phyloP scores from a whole-genome alignment of 768 basidiomycete species.

The Collybiopsis luxurians region DNA sequence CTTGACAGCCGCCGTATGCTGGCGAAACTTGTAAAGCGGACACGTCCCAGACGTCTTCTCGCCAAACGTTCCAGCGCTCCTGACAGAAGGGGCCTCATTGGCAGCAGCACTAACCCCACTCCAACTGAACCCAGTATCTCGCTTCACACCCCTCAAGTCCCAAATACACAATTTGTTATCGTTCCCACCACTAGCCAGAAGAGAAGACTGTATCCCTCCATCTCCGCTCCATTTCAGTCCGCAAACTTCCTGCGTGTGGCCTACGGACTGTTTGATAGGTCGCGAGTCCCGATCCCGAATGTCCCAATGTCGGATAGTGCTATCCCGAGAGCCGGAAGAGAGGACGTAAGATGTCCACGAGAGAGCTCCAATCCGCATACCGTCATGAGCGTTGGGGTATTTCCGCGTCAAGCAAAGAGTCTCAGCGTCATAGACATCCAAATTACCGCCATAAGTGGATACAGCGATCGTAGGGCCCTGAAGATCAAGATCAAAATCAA shows the following conservation, averaged over 20 bases:
- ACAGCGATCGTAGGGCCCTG: slow-evolving; percentile 65
- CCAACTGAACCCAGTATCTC: neutral
- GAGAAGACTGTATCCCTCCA: slow-evolving; percentile 33
- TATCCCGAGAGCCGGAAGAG: slow-evolving; percentile 69
- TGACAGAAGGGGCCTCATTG: neutral
- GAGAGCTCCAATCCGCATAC: slow-evolving; percentile 65
- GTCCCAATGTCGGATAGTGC: slow-evolving; percentile 68
- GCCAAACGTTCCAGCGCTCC: neutral
- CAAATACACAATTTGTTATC: slow-evolving; percentile 81
- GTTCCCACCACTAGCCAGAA: slow-evolving; percentile 70
- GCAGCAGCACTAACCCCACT: neutral
- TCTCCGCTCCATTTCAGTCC: slow-evolving; percentile 66
- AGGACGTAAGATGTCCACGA: slow-evolving; percentile 69
- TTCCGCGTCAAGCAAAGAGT: slow-evolving; percentile 51
- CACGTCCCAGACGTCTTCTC: slow-evolving; percentile 18
- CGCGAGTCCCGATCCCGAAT: slow-evolving; percentile 49
- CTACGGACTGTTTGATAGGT: slow-evolving; percentile 47
- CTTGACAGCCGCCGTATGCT: slow-evolving; percentile 77
- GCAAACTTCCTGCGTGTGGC: slow-evolving; percentile 70
- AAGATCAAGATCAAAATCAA: neutral
- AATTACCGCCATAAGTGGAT: slow-evolving; percentile 63
- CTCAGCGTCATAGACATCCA: slow-evolving; percentile 73
- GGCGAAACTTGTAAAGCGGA: slow-evolving; percentile 69
- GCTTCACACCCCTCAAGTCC: slow-evolving; percentile 51
- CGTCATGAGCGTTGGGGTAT: slow-evolving; percentile 56